Evolutionary conservation across 805 yeast genomes (phyloP).

Genomic region (Metschnikowia amazonensis): DNA sequence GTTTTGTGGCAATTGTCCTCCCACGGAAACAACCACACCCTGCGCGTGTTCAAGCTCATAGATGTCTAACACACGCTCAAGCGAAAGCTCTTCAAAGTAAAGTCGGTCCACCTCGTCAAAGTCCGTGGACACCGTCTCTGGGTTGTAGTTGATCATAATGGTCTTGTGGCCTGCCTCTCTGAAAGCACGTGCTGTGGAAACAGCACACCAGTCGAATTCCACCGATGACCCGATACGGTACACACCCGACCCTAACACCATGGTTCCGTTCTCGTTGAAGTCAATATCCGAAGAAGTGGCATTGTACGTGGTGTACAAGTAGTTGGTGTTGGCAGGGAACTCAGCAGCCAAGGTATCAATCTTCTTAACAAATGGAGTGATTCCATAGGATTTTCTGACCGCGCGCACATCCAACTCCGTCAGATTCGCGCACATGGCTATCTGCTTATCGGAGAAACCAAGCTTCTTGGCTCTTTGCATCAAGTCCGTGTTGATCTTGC

Average conservation of each 20-base stretch:
- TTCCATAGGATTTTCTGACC: slow-evolving; percentile 72
- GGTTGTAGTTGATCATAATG: slow-evolving; percentile 95
- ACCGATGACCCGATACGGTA: slow-evolving; percentile 98
- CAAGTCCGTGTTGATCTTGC: slow-evolving; percentile 61
- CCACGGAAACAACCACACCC: slow-evolving; percentile 94
- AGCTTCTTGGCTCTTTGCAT: slow-evolving; percentile 80
- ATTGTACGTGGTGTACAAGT: slow-evolving; percentile 92
- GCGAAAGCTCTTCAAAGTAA: slow-evolving; percentile 91
- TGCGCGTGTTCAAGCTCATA: slow-evolving; percentile 86
- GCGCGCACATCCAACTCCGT: slow-evolving; percentile 79
- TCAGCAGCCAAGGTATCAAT: slow-evolving; percentile 98
- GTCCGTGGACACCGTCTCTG: slow-evolving; percentile 97
- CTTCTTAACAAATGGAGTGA: slow-evolving; percentile 91
- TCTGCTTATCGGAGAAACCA: slow-evolving; percentile 95
- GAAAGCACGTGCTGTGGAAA: slow-evolving; percentile 89
- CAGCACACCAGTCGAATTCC: slow-evolving; percentile 99
- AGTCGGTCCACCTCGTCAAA: slow-evolving; percentile 97
- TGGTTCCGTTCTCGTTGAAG: slow-evolving; percentile 85
- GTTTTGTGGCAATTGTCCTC: slow-evolving; percentile 98
- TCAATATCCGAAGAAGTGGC: slow-evolving; percentile 81
- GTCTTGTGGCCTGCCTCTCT: slow-evolving; percentile 86
- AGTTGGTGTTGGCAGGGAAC: slow-evolving; percentile 96
- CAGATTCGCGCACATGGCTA: slow-evolving; percentile 69
- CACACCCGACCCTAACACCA: slow-evolving; percentile 98
- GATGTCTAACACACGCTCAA: slow-evolving; percentile 95